These are phyloP conservation scores for Tetrapyrgos nigripes DNA, from an alignment of 1,284 basidiomycete genomes.

Conservation along the genomic window DNA sequence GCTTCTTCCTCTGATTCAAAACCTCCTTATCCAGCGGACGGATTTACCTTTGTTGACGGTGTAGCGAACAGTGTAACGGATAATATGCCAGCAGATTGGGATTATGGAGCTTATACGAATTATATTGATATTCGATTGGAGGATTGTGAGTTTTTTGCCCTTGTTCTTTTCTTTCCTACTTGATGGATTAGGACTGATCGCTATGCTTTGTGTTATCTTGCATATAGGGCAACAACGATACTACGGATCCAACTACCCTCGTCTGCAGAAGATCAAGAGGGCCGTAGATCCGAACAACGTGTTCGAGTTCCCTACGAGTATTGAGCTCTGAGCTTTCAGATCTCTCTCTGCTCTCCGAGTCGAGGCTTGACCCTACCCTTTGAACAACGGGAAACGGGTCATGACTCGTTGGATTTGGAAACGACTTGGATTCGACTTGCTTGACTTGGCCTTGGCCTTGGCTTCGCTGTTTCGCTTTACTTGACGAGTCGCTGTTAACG, in stretches of 20 bases:
- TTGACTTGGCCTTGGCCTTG: no score
- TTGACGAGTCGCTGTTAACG: no score
- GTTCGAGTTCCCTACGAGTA: not conserved
- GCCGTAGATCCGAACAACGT: slow-evolving; percentile 4
- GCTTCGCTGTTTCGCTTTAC: no score
- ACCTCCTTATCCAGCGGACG: slow-evolving; percentile 12
- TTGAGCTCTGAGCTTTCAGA: not conserved
- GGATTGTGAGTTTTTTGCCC: slow-evolving; percentile 11
- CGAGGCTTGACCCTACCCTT: no score
- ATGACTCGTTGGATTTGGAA: no score
- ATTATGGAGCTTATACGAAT: slow-evolving; percentile 18
- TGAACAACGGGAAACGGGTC: no score
- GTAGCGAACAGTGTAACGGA: slow-evolving; percentile 10
- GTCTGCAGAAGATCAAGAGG: not conserved
- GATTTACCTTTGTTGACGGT: slow-evolving; percentile 18
- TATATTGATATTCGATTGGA: slow-evolving; percentile 16
- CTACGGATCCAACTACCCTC: not conserved
- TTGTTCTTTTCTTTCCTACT: not conserved
- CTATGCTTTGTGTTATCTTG: not conserved
- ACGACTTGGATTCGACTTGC: no score
- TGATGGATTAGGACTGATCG: not conserved
- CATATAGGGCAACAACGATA: slow-evolving; percentile 2
- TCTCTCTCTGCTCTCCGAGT: no score
- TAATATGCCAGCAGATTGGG: slow-evolving; percentile 16
- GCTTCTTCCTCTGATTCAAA: slow-evolving; percentile 7